Base-by-base conservation (phyloP, 1,139 yeast genomes). In the Nakaseomyces nivariensis region DNA sequence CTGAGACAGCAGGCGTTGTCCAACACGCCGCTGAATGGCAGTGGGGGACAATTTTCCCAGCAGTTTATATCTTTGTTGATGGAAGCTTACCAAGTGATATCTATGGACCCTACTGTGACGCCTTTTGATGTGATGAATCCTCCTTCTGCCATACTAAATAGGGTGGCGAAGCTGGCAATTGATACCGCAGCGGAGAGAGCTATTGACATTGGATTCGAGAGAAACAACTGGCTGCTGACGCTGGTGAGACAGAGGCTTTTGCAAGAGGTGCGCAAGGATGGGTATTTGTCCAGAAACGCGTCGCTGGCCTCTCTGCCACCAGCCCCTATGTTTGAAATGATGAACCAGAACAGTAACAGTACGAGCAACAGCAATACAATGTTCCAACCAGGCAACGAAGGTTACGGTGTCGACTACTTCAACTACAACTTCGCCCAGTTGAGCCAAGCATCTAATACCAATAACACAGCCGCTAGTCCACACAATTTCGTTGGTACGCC, bases 71-170 rank as follows among this genome's bases (percentile, higher is more conserved):
- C 52, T 10, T 48, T 66, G 34, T 51, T 66, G 34, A 49, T 62
- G 55, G 64, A 63, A 24, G 56, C 57, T 5, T 66, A 66, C 49
- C 62, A 61, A 43, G 48, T 49, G 13, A 51, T 61, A 9, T 59
- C 63, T 45, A 54, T 59, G 13, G 68, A 66, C 46, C 68, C 69
- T 10, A 60, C 64, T 5, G 56, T 61, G 10, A 66, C 70, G 4
- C 70, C 70, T 1, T 66, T 66, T 46, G 70, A 66, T 47, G 54
- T 56, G 27, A 48, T 49, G 22, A 64, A 64, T 48, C 70, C 70
- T 8, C 69, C 70, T 1, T 60, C 65, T 3, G 68, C 67, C 4
- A 62, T 66, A 7, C 51, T 66, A n/a, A 61, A 62, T 43, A 58
- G 56, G 40, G 63, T 62, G 1, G 65, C 67, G 2, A 62, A 61